Percentiles rank a stretch among this genome's conserved stretches.
Conservation (phyloP, 2,329 filamentous ascomycete genomes). For the Periconia digitata region DNA sequence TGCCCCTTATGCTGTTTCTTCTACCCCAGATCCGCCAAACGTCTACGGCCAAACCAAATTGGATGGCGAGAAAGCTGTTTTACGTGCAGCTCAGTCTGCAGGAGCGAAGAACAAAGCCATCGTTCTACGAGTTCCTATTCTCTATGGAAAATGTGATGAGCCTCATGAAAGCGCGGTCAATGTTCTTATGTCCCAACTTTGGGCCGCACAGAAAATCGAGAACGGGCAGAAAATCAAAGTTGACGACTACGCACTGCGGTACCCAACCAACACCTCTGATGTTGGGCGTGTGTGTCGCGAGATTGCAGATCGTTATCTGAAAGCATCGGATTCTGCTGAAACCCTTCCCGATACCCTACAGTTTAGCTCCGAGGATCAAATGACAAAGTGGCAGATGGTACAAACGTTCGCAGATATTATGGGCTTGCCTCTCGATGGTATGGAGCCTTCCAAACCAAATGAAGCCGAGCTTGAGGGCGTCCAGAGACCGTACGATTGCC, state of each 20-base stretch:
- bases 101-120: conserved; percentile 46
- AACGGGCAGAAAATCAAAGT: conserved; percentile 65
- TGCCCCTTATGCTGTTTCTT: conserved; percentile 74
- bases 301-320: conserved; percentile 66
- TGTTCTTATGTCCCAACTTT: conserved; percentile 73
- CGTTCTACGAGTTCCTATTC: conserved; percentile 76
- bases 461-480: conserved; percentile 70
- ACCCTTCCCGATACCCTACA: conserved; percentile 72
- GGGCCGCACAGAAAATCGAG: conserved; percentile 67
- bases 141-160: conserved; percentile 74
- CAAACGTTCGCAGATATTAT: conserved; percentile 76
- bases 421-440: conserved; percentile 68
- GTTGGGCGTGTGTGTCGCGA: conserved; percentile 78
- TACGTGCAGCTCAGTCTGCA: conserved; percentile 55
- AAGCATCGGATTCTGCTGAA: conserved; percentile 40
- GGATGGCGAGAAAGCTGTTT: conserved; percentile 69
- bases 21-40: conserved; percentile 70
- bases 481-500: conserved; percentile 83
- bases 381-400: conserved; percentile 90
- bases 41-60: conserved; percentile 75
- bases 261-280: conserved; percentile 87
- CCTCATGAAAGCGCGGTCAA: conserved; percentile 81
- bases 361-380: conserved; percentile 81
- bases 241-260: conserved; percentile 83
- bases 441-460: conserved; percentile 61